Conservation (phyloP, 2,329 filamentous ascomycete species). For the Rachicladosporium sp. region DNA sequence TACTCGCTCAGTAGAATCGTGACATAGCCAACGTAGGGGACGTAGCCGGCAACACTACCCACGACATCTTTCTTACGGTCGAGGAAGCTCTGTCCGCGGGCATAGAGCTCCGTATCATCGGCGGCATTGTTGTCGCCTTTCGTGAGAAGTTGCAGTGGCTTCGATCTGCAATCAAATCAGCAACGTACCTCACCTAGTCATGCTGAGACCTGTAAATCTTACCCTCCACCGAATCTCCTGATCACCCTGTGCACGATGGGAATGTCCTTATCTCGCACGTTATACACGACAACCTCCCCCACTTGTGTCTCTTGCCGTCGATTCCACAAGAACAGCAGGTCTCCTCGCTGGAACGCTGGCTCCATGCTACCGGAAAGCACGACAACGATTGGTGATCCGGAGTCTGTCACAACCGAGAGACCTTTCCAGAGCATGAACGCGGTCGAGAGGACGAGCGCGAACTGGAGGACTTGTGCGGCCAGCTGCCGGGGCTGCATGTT, state of each 20-base stretch:
- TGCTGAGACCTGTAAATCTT: slow-evolving; percentile 18
- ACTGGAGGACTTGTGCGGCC: slow-evolving; percentile 74
- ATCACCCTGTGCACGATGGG: slow-evolving; percentile 93
- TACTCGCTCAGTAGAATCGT: slow-evolving; percentile 93
- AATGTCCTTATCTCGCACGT: slow-evolving; percentile 86
- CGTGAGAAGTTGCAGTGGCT: slow-evolving; percentile 60
- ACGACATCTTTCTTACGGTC: slow-evolving; percentile 73
- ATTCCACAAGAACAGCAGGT: slow-evolving; percentile 68
- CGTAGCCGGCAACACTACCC: slow-evolving; percentile 80
- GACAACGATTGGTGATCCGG: slow-evolving; percentile 58
- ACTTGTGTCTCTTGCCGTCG: slow-evolving; percentile 50
- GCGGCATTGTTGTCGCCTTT: slow-evolving; percentile 95
- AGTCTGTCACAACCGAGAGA: slow-evolving; percentile 63
- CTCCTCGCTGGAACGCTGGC: slow-evolving; percentile 67
- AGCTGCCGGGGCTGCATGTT: slow-evolving; percentile 65
- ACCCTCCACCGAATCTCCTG: slow-evolving; percentile 52
- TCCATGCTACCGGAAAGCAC: slow-evolving; percentile 77
- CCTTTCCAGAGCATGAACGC: slow-evolving; percentile 92
- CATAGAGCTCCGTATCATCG: slow-evolving; percentile 87
- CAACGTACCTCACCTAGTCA: not conserved
- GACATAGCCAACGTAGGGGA: slow-evolving; percentile 92
- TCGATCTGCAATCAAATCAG: slow-evolving; percentile 23
- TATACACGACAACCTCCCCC: slow-evolving; percentile 69
- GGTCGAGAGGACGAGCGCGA: slow-evolving; percentile 77
- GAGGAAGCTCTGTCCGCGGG: slow-evolving; percentile 73